A percentile compares a stretch with the other conserved stretches of the same genome.
phyloP scores from a whole-genome alignment of 2,329 filamentous ascomycete genomes.

The Penicillium janthinellum region DNA sequence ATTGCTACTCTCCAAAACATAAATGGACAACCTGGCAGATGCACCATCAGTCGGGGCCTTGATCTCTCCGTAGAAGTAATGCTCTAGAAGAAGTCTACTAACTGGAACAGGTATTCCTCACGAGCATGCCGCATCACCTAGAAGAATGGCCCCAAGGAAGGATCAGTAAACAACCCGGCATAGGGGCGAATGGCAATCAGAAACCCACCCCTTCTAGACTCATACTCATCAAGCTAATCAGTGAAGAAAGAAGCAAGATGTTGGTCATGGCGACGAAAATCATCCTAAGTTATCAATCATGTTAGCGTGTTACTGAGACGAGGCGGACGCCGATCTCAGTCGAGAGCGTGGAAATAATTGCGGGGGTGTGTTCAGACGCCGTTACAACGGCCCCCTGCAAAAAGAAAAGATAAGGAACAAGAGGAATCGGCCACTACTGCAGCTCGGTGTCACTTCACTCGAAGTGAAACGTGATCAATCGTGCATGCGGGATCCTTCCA shows the following conservation, averaged over 20 bases:
- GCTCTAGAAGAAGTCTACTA: constrained; percentile 20
- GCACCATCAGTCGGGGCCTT: constrained; percentile 10
- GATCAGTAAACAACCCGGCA: not conserved
- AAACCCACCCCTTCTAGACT: constrained; percentile 55
- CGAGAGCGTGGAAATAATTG: constrained; percentile 22
- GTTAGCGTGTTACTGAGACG: constrained; percentile 15
- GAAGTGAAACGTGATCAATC: constrained; percentile 38
- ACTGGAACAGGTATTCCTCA: constrained; percentile 65
- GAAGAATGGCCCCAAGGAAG: constrained; percentile 6
- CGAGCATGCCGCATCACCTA: constrained; percentile 63
- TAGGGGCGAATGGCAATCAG: not conserved
- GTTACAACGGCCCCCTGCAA: not conserved
- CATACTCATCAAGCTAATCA: constrained; percentile 61
- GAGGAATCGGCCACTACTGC: constrained; percentile 2
- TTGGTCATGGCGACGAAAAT: constrained; percentile 64
- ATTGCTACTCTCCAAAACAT: constrained; percentile 50
- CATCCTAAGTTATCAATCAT: constrained; percentile 42
- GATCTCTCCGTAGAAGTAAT: not conserved
- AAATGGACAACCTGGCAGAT: constrained; percentile 42
- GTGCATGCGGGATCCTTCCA: constrained; percentile 30
- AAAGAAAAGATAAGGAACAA: not conserved
- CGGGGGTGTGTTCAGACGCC: not conserved
- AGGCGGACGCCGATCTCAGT: constrained; percentile 6
- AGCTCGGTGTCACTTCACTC: constrained; percentile 10
- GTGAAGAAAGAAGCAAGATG: constrained; percentile 60